phyloP scores from a whole-genome alignment of 495 filamentous ascomycete genomes.

The Penicillium cosmopolitanum region DNA sequence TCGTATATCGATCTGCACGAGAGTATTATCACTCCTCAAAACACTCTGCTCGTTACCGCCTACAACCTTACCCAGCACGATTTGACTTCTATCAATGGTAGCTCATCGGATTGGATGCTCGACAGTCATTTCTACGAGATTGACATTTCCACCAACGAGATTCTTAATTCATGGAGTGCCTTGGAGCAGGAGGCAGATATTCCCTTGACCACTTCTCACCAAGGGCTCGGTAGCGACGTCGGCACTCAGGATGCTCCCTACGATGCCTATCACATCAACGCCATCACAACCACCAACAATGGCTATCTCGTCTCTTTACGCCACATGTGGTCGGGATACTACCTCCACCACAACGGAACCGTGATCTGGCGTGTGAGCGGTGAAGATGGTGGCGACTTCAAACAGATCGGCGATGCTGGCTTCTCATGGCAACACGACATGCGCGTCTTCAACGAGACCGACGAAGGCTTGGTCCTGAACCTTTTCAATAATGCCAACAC shows the following conservation, averaged over 20 bases:
- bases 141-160: constrained; percentile 35
- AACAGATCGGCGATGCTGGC: constrained; percentile 37
- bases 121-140: constrained; percentile 53
- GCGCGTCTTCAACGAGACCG: constrained; percentile 41
- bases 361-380: constrained; percentile 46
- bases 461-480: constrained; percentile 29
- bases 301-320: constrained; percentile 45
- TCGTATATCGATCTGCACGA: constrained; percentile 52
- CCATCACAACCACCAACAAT: constrained; percentile 37
- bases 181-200: constrained; percentile 33
- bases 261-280: constrained; percentile 49
- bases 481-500: constrained; percentile 45
- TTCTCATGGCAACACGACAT: constrained; percentile 54
- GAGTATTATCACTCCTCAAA: constrained; percentile 47
- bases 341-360: constrained; percentile 39
- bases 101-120: constrained; percentile 46
- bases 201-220: constrained; percentile 31
- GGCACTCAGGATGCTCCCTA: constrained; percentile 32
- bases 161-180: constrained; percentile 39
- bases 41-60: constrained; percentile 58
- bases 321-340: constrained; percentile 40
- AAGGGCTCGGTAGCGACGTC: constrained; percentile 17
- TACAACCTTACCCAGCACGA: constrained; percentile 56
- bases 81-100: constrained; percentile 43
- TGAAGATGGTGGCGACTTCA: constrained; percentile 46